phyloP scores from a whole-genome alignment of 306 rosid species.

The Vicia faba region DNA sequence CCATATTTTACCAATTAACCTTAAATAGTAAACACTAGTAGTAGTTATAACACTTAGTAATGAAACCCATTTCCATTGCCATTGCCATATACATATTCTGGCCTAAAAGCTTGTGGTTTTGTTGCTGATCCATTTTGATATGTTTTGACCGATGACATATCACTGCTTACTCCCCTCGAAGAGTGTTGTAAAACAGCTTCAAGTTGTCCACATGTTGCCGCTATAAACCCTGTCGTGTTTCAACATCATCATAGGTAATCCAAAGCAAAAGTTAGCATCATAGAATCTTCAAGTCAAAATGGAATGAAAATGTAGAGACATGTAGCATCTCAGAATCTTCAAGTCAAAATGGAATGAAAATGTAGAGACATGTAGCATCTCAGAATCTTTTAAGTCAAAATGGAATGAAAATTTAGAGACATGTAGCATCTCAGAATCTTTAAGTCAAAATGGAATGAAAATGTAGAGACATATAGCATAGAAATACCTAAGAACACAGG shows the following conservation, averaged over 20 bases:
- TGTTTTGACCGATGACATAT: conserved; percentile 38
- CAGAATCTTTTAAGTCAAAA: conserved; percentile 17
- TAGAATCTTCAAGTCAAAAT: conserved; percentile 17
- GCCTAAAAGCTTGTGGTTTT: conserved; percentile 37
- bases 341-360: conserved; percentile 15
- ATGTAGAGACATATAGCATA: conserved; percentile 8
- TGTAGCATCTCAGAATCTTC: conserved; percentile 8
- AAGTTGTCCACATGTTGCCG: conserved; percentile 75
- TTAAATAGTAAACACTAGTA: conserved; percentile 22
- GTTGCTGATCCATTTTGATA: conserved; percentile 46
- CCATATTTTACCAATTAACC: conserved; percentile 12
- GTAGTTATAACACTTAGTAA: conserved; percentile 39
- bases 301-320: not conserved
- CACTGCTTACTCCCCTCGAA: conserved; percentile 55
- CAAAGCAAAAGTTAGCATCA: not conserved
- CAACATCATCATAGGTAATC: not conserved
- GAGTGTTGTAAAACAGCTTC: conserved; percentile 51
- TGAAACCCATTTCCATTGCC: conserved; percentile 63
- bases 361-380: conserved; percentile 8
- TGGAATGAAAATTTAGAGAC: not conserved
- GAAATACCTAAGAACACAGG: conserved; percentile 75
- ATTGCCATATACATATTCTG: conserved; percentile 50
- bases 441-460: no score
- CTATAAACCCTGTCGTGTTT: conserved; percentile 71
- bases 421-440: no score